Evolutionary conservation across 2,329 filamentous ascomycete genomes (phyloP).

Genomic region (Fonsecaea multimorphosa): DNA sequence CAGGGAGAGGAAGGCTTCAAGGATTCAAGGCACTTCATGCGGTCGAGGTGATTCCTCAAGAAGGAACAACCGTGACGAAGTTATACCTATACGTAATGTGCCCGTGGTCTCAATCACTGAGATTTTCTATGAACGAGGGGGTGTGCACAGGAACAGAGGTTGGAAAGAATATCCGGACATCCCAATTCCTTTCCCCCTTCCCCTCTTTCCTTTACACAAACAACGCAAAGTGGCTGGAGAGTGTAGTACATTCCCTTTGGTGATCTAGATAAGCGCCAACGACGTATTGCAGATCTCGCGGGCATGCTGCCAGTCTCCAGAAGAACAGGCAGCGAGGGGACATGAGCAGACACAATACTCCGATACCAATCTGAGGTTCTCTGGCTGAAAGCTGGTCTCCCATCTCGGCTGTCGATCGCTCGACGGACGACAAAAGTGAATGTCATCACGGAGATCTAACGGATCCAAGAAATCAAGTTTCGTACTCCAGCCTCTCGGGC

Average conservation of each 20-base stretch:
- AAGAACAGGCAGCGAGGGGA: background rate
- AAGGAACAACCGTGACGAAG: no score
- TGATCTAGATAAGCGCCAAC: background rate
- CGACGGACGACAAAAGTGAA: background rate
- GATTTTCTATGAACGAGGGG: background rate
- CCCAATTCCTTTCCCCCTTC: background rate
- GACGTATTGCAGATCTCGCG: background rate
- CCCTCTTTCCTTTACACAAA: background rate
- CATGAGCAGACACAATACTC: background rate
- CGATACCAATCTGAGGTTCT: background rate
- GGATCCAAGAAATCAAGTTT: background rate
- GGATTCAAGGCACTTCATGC: background rate
- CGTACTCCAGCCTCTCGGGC: background rate
- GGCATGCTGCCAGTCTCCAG: background rate
- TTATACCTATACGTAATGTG: no score
- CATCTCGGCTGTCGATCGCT: background rate
- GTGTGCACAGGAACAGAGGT: background rate
- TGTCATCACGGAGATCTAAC: background rate
- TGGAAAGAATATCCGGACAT: background rate
- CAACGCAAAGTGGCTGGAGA: background rate
- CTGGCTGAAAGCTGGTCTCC: background rate
- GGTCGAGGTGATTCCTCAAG: no score
- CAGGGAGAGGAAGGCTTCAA: background rate
- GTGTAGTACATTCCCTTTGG: no score
- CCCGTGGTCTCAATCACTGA: background rate